Conservation (phyloP, 352 stramenopile genomes). For the Thalassiosira mediterranea region DNA sequence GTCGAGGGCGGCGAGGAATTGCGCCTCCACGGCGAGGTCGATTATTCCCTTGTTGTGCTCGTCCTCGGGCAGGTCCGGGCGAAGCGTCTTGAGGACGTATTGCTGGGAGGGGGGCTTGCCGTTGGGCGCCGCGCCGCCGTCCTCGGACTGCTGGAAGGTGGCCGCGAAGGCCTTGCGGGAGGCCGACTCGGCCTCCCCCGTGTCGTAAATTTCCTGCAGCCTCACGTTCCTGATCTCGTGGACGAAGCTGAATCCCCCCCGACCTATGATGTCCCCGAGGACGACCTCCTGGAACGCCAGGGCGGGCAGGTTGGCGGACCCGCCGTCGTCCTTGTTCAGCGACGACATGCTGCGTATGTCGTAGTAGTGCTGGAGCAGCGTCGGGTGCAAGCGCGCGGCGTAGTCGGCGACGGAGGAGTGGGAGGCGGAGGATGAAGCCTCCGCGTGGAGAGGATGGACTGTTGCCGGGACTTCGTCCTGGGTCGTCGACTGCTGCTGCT, state of each 20-base stretch:
- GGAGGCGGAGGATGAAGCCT: neutral
- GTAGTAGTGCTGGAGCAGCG: conserved; percentile 43
- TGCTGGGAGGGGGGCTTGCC: conserved; percentile 6
- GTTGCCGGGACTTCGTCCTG: too few relatives aligned
- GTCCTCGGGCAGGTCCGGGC: conserved; percentile 75
- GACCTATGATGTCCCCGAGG: conserved; percentile 66
- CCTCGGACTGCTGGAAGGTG: conserved; percentile 3
- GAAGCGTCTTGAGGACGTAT: conserved; percentile 81
- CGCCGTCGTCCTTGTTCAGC: conserved; percentile 2
- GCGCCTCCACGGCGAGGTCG: conserved; percentile 79
- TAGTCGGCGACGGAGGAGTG: conserved; percentile 22
- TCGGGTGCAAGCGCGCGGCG: conserved; percentile 19
- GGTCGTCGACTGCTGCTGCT: too few relatives aligned
- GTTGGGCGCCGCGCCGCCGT: conserved; percentile 10
- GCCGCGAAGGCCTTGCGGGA: conserved; percentile 54
- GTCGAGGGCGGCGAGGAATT: conserved; percentile 64
- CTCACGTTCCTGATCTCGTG: conserved; percentile 68
- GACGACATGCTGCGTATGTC: conserved; percentile 31
- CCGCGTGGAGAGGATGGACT: too few relatives aligned
- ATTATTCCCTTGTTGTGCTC: conserved; percentile 81
- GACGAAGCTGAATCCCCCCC: conserved; percentile 79
- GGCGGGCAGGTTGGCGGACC: conserved; percentile 15
- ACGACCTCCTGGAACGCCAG: conserved; percentile 64
- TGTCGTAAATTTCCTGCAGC: conserved; percentile 77
- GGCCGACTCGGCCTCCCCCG: conserved; percentile 51